Percentiles rank a stretch among this genome's conserved stretches.
phyloP scores from a whole-genome alignment of 495 filamentous ascomycete species.

The Terfezia boudieri region DNA sequence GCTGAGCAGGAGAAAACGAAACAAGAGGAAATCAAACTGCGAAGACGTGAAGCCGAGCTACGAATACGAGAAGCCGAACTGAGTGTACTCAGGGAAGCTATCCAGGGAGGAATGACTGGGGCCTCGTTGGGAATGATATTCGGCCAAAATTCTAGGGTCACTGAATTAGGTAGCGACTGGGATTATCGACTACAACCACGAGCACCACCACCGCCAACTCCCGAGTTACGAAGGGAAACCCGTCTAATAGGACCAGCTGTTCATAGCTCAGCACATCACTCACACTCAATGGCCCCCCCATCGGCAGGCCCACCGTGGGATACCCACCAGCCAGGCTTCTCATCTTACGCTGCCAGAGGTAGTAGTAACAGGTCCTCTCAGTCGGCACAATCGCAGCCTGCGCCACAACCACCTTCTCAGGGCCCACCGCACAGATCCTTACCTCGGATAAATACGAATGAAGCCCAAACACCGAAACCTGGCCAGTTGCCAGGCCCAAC shows the following conservation, averaged over 20 bases:
- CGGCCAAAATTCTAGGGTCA: slow-evolving; percentile 32
- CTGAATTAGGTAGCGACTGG: slow-evolving; percentile 22
- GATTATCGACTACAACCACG: slow-evolving; percentile 26
- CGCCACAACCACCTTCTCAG: slow-evolving; percentile 27
- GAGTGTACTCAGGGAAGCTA: slow-evolving; percentile 59
- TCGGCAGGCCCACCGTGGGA: slow-evolving; percentile 11
- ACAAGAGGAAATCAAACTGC: slow-evolving; percentile 53
- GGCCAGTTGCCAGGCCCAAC: background rate
- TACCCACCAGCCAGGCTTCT: slow-evolving; percentile 19
- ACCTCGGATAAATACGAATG: slow-evolving; percentile 4
- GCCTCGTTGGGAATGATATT: slow-evolving; percentile 78
- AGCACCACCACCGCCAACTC: slow-evolving; percentile 17
- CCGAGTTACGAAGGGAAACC: slow-evolving; percentile 22
- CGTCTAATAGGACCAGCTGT: slow-evolving; percentile 20
- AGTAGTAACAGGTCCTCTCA: background rate
- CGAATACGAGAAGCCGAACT: slow-evolving; percentile 56
- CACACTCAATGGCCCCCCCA: slow-evolving; percentile 19
- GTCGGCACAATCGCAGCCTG: slow-evolving; percentile 24
- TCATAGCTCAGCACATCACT: slow-evolving; percentile 10
- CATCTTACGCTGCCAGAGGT: slow-evolving; percentile 21
- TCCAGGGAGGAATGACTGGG: slow-evolving; percentile 62
- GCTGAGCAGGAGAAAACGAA: slow-evolving; percentile 78
- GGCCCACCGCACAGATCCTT: slow-evolving; percentile 29
- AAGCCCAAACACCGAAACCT: slow-evolving; percentile 1
- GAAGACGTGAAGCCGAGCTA: slow-evolving; percentile 64